Conservation (phyloP, 1,139 yeast species). For the Zygoascus meyerae region DNA sequence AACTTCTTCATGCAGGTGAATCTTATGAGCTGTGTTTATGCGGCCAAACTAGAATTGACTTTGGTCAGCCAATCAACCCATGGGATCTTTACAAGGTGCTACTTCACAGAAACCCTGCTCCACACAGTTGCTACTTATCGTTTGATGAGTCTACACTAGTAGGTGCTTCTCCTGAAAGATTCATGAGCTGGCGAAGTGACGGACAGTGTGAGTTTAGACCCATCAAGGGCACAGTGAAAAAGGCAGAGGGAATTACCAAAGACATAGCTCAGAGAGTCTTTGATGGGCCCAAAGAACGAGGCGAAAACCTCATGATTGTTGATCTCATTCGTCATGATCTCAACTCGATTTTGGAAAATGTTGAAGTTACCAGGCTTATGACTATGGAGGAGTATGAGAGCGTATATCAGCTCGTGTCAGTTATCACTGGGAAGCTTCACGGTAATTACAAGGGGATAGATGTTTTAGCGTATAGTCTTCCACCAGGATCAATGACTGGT, state of each 20-base stretch:
- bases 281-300: slow-evolving; percentile 86
- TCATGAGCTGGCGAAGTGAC: slow-evolving; percentile 65
- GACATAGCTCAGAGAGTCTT: slow-evolving; percentile 60
- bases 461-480: slow-evolving; percentile 68
- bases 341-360: slow-evolving; percentile 60
- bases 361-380: slow-evolving; percentile 76
- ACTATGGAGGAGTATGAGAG: slow-evolving; percentile 86
- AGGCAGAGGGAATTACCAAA: slow-evolving; percentile 40
- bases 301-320: slow-evolving; percentile 95
- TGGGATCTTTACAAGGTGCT: slow-evolving; percentile 81
- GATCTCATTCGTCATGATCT: slow-evolving; percentile 92
- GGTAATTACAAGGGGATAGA: slow-evolving; percentile 62
- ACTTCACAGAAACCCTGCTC: slow-evolving; percentile 78
- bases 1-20: slow-evolving; percentile 69
- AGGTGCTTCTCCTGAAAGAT: slow-evolving; percentile 93
- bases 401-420: slow-evolving; percentile 87
- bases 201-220: slow-evolving; percentile 75
- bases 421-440: slow-evolving; percentile 60
- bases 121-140: slow-evolving; percentile 76
- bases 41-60: slow-evolving; percentile 58
- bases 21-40: slow-evolving; percentile 93
- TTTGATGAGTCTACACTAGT: slow-evolving; percentile 67
- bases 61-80: slow-evolving; percentile 37
- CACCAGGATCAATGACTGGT: slow-evolving; percentile 99
- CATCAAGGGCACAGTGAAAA: slow-evolving; percentile 89